Conservation (phyloP, 2,329 filamentous ascomycete species). For the Trichoderma sp. region DNA sequence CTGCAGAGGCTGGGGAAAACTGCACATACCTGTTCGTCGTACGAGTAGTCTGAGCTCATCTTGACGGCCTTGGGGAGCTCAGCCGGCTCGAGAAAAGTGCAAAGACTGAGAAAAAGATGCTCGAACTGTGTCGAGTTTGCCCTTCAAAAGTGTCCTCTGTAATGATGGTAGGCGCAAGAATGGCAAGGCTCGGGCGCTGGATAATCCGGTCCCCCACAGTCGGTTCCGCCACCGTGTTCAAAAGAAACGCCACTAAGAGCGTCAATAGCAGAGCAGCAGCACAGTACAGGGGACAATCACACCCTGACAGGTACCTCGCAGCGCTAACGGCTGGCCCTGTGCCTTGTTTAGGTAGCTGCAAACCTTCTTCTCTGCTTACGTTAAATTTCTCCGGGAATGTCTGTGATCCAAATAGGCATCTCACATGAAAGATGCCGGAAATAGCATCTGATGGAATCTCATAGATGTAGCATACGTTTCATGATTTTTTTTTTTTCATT, state of each 20-base stretch:
- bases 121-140: background rate
- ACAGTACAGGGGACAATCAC: background rate
- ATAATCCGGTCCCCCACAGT: slow-evolving; percentile 36
- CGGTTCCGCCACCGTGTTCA: slow-evolving; percentile 39
- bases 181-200: slow-evolving; percentile 31
- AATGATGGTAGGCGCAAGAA: slow-evolving; percentile 19
- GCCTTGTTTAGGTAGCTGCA: background rate
- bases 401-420: background rate
- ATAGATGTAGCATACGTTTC: slow-evolving; percentile 10
- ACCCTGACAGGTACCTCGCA: background rate
- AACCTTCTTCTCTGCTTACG: background rate
- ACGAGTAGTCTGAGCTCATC: slow-evolving; percentile 95
- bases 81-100: slow-evolving; percentile 32
- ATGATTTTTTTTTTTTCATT: background rate
- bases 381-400: background rate
- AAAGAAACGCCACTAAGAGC: slow-evolving; percentile 23
- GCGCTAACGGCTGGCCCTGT: slow-evolving; percentile 6
- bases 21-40: slow-evolving; percentile 80
- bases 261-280: background rate
- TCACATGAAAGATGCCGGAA: background rate
- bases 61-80: slow-evolving; percentile 47
- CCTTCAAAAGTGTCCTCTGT: slow-evolving; percentile 21
- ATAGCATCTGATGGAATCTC: slow-evolving; percentile 2
- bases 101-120: slow-evolving; percentile 20
- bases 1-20: background rate